Percentiles rank a stretch among this genome's conserved stretches.
Conservation (phyloP, 202 grass and related monocot genomes). For the Saccharum hybrid region DNA sequence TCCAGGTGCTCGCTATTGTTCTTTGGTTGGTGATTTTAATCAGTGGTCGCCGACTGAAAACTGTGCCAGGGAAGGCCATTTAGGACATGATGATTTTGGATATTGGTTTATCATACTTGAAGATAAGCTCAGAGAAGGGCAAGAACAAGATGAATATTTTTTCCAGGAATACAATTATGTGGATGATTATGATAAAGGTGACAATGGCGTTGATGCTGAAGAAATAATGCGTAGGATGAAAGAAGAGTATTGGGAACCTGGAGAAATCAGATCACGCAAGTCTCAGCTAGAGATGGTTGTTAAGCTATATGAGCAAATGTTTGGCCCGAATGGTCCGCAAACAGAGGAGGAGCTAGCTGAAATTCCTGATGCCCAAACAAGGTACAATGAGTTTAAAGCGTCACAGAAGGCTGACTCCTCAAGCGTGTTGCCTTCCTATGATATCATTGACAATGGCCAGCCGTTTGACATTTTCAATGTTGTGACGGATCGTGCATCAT, state of each 20-base stretch:
- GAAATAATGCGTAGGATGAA: constrained; percentile 72
- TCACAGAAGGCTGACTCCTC: constrained; percentile 47
- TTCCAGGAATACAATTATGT: constrained; percentile 96
- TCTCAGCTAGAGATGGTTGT: constrained; percentile 75
- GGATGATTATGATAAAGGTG: constrained; percentile 95
- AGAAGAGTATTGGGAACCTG: constrained; percentile 96
- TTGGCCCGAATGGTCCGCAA: constrained; percentile 88
- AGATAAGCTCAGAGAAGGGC: constrained; percentile 85
- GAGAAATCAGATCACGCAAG: constrained; percentile 59
- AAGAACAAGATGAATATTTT: constrained; percentile 84
- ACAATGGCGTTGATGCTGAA: constrained; percentile 71
- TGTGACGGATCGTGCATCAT: constrained; percentile 68
- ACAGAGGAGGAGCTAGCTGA: constrained; percentile 88
- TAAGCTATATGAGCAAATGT: constrained; percentile 96
- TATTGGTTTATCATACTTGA: constrained; percentile 94
- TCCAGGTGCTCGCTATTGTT: constrained; percentile 90
- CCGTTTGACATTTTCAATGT: constrained; percentile 67
- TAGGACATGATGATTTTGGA: constrained; percentile 99
- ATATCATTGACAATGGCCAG: constrained; percentile 77
- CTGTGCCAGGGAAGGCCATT: constrained; percentile 80
- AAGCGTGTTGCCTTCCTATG: constrained; percentile 53
- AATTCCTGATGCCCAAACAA: constrained; percentile 79
- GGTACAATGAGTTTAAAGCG: constrained; percentile 85
- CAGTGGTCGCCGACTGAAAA: constrained; percentile 72
- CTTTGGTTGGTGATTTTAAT: constrained; percentile 95